phyloP scores from a whole-genome alignment of 1,284 basidiomycete genomes.

The Prillingera fragicola region DNA sequence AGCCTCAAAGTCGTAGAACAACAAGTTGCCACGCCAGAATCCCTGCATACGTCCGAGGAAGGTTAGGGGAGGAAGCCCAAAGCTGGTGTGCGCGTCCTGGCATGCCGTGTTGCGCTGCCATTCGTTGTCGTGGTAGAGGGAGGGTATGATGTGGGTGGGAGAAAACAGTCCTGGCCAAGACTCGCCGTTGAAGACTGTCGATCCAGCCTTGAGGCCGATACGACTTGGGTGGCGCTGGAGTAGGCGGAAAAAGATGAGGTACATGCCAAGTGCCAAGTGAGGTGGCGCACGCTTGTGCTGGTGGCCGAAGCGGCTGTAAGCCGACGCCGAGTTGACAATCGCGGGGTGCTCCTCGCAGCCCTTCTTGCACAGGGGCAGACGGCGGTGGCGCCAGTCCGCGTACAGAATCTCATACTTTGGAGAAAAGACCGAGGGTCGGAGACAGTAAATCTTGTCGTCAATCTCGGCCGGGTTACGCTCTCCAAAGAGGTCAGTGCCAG shows the following conservation, averaged over 20 bases:
- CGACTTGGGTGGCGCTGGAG: constrained; percentile 37
- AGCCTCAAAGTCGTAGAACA: constrained; percentile 53
- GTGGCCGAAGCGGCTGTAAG: constrained; percentile 42
- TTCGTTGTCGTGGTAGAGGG: constrained; percentile 45
- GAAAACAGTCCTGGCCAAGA: constrained; percentile 24
- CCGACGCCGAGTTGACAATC: constrained; percentile 23
- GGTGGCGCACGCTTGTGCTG: constrained; percentile 38
- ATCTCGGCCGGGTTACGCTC: constrained; percentile 46
- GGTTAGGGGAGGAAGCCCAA: constrained; percentile 47
- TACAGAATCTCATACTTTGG: constrained; percentile 51
- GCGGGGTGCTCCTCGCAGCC: constrained; percentile 22
- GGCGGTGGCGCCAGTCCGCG: constrained; percentile 49
- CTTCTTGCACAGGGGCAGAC: constrained; percentile 38
- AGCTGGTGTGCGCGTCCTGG: constrained; percentile 47
- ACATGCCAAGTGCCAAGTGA: constrained; percentile 30
- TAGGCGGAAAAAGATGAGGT: constrained; percentile 35
- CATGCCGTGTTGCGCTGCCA: constrained; percentile 48
- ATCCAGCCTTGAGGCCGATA: constrained; percentile 23
- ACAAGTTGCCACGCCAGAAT: constrained; percentile 52
- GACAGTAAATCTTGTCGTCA: constrained; percentile 53
- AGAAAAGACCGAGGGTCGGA: constrained; percentile 53
- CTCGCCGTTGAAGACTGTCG: constrained; percentile 19
- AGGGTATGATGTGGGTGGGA: constrained; percentile 31
- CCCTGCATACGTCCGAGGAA: constrained; percentile 49
- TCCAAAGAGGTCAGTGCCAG: constrained; percentile 27